Conservation (phyloP, 345 rosid genomes). For the Linum trigynum region DNA sequence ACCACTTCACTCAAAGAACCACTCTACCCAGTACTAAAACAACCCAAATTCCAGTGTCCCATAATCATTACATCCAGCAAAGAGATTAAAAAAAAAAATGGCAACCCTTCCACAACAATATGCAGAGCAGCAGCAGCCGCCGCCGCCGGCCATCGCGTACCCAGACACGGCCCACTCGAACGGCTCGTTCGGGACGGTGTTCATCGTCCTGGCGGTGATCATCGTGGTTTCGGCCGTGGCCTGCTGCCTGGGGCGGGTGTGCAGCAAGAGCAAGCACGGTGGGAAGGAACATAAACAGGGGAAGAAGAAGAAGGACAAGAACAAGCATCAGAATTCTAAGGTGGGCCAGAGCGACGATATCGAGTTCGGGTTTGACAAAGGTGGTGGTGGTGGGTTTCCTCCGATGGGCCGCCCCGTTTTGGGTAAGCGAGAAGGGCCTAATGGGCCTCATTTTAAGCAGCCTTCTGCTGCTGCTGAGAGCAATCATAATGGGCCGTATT, state of each 20-base stretch:
- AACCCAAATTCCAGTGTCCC: background rate
- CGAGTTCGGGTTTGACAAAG: slow-evolving; percentile 15
- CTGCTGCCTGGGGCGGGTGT: slow-evolving; percentile 34
- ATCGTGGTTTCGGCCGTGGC: slow-evolving; percentile 34
- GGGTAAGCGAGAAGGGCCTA: background rate
- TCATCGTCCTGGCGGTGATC: slow-evolving; percentile 35
- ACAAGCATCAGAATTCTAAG: background rate
- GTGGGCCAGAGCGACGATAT: background rate
- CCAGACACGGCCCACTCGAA: background rate
- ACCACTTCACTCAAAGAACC: slow-evolving; percentile 4
- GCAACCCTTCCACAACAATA: slow-evolving; percentile 18
- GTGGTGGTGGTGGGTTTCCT: background rate
- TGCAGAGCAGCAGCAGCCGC: slow-evolving; percentile 19
- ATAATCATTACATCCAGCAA: slow-evolving; percentile 8
- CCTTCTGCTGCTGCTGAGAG: background rate
- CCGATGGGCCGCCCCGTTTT: background rate
- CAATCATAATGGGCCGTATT: background rate
- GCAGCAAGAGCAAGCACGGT: slow-evolving; percentile 20
- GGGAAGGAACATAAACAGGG: slow-evolving; percentile 16
- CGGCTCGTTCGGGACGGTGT: background rate
- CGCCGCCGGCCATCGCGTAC: background rate
- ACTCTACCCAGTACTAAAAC: background rate
- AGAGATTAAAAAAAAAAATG: slow-evolving; percentile 19
- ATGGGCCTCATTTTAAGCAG: background rate
- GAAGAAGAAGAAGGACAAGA: slow-evolving; percentile 17